Percentiles rank a stretch among this genome's conserved stretches.
phyloP scores from a whole-genome alignment of 1,284 basidiomycete species.

The Nidula niveotomentosa region DNA sequence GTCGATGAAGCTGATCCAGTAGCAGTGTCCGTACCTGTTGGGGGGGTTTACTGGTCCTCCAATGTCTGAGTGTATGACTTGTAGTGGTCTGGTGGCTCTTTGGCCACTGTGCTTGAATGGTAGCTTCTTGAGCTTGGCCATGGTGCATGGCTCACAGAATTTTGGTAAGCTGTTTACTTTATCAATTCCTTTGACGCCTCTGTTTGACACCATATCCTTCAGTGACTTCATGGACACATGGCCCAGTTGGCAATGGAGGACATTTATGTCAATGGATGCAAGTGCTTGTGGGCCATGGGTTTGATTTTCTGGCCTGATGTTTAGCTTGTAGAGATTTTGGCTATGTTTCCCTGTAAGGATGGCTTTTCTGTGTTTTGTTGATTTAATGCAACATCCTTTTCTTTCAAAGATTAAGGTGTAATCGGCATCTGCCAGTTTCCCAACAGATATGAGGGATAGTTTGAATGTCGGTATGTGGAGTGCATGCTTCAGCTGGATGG shows the following conservation, averaged over 20 bases:
- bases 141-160: slow-evolving; percentile 15
- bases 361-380: no score
- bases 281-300: neutral
- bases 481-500: no score
- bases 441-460: no score
- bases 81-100: slow-evolving; percentile 13
- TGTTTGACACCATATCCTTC: slow-evolving; percentile 14
- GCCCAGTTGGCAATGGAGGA: slow-evolving; percentile 18
- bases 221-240: slow-evolving; percentile 12
- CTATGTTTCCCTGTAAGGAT: no score
- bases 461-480: no score
- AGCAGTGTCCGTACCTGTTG: slow-evolving; percentile 16
- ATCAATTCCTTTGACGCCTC: slow-evolving; percentile 11
- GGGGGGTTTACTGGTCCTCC: slow-evolving; percentile 23
- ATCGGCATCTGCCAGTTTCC: no score
- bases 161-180: neutral
- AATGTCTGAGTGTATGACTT: slow-evolving; percentile 29
- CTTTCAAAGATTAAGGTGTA: no score
- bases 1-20: slow-evolving; percentile 30
- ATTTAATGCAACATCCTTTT: no score
- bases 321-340: no score
- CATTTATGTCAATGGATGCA: slow-evolving; percentile 8
- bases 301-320: neutral
- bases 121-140: slow-evolving; percentile 22
- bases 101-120: slow-evolving; percentile 15